These are phyloP conservation scores for Simplicillium aogashimaense DNA, from an alignment of 2,329 filamentous ascomycete genomes.

Conservation along the genomic window DNA sequence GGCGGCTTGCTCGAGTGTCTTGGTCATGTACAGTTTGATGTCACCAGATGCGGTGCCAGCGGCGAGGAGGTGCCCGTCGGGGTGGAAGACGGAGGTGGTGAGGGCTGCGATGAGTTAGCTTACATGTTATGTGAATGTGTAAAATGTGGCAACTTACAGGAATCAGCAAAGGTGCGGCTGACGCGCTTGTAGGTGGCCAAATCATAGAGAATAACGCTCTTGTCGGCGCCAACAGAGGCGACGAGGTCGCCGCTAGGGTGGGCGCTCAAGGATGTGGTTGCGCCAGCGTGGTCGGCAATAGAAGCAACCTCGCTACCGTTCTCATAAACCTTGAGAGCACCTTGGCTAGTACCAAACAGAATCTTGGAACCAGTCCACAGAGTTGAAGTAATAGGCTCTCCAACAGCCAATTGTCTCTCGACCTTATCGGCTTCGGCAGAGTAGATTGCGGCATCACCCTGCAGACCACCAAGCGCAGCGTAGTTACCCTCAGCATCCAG, in stretches of 20 bases:
- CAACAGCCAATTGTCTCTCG: conserved; percentile 55
- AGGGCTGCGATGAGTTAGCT: conserved; percentile 58
- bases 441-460: conserved; percentile 67
- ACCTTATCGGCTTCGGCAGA: conserved; percentile 59
- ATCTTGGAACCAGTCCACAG: conserved; percentile 59
- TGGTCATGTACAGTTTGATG: conserved; percentile 84
- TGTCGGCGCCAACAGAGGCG: conserved; percentile 82
- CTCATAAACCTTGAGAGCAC: conserved; percentile 72
- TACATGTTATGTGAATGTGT: conserved; percentile 7
- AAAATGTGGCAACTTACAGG: conserved; percentile 46
- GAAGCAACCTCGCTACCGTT: conserved; percentile 57
- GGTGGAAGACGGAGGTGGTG: conserved; percentile 78
- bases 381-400: conserved; percentile 56
- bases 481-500: conserved; percentile 47
- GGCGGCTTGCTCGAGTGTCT: conserved; percentile 65
- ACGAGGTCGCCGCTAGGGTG: conserved; percentile 78
- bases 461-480: conserved; percentile 64
- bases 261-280: conserved; percentile 64
- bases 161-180: conserved; percentile 70
- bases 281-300: conserved; percentile 73
- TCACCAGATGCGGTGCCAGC: conserved; percentile 71
- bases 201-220: conserved; percentile 88
- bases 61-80: conserved; percentile 89
- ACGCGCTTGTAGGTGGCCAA: conserved; percentile 56
- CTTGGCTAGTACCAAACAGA: conserved; percentile 64